Conservation (phyloP, 2,329 filamentous ascomycete genomes). For the Meredithiella fracta region DNA sequence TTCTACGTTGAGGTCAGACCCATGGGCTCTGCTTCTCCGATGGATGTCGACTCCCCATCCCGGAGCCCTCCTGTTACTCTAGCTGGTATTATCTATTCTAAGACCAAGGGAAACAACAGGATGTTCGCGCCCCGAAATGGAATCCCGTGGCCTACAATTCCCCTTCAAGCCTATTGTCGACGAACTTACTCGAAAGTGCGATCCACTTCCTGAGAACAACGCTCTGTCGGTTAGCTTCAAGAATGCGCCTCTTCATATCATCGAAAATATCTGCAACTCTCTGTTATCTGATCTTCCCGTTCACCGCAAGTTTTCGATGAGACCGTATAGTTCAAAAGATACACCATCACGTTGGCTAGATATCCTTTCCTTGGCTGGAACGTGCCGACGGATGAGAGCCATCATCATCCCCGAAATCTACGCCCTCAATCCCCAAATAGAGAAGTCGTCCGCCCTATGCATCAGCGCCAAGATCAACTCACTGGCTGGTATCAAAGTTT, state of each 20-base stretch:
- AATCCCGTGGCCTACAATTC: too few relatives aligned
- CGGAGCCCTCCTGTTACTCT: neutral
- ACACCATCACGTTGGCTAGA: constrained; percentile 3
- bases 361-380: constrained; percentile 6
- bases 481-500: constrained; percentile 1
- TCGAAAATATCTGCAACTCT: neutral
- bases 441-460: constrained; percentile 9
- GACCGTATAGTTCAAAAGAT: neutral
- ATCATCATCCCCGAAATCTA: constrained; percentile 7
- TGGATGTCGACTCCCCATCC: neutral
- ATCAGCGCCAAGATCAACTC: constrained; percentile 8
- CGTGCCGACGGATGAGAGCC: constrained; percentile 3
- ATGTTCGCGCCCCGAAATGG: too few relatives aligned
- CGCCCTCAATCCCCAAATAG: constrained; percentile 6
- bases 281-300: neutral
- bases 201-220: too few relatives aligned
- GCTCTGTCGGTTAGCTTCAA: neutral
- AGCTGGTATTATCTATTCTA: neutral
- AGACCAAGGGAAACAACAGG: neutral
- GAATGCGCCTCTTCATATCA: neutral
- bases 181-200: too few relatives aligned
- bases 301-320: neutral
- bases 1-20: neutral
- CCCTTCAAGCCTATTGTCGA: too few relatives aligned
- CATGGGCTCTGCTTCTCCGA: neutral